Conservation (phyloP, 2,329 filamentous ascomycete genomes). For the Penicillium sp. region DNA sequence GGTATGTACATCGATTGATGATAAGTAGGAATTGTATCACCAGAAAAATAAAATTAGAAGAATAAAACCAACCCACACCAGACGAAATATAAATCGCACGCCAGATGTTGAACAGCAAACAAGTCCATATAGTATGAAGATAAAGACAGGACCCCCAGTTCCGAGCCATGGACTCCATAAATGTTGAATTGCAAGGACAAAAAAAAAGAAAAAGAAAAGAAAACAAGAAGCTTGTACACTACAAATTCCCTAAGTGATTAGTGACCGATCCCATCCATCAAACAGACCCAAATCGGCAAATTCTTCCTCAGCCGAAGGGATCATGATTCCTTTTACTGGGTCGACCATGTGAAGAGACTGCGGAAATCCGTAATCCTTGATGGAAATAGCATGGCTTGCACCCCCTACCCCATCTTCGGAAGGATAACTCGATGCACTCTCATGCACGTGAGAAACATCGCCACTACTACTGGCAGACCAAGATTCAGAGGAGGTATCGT, state of each 20-base stretch:
- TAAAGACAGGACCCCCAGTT: not conserved
- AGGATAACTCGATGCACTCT: slow-evolving; percentile 53
- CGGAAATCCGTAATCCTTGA: slow-evolving; percentile 16
- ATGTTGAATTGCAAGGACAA: slow-evolving; percentile 21
- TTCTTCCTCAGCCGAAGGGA: slow-evolving; percentile 32
- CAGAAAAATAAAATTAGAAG: not conserved
- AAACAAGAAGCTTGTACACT: not conserved
- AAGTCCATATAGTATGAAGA: not conserved
- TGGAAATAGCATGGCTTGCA: not conserved
- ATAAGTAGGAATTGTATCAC: not conserved
- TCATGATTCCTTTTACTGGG: slow-evolving; percentile 34
- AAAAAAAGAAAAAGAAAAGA: not conserved
- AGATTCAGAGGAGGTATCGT: slow-evolving; percentile 35
- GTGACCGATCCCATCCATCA: slow-evolving; percentile 32
- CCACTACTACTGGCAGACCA: slow-evolving; percentile 38
- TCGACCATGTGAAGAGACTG: slow-evolving; percentile 29
- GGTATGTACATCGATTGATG: not conserved
- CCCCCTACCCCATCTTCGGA: slow-evolving; percentile 55
- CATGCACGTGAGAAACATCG: slow-evolving; percentile 29
- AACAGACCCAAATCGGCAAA: slow-evolving; percentile 29
- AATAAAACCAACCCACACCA: not conserved
- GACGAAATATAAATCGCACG: not conserved
- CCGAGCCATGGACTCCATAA: not conserved
- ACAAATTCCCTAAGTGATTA: slow-evolving; percentile 11
- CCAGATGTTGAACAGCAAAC: not conserved